phyloP scores from a whole-genome alignment of 2,329 filamentous ascomycete genomes.

The Talaromyces sp. region DNA sequence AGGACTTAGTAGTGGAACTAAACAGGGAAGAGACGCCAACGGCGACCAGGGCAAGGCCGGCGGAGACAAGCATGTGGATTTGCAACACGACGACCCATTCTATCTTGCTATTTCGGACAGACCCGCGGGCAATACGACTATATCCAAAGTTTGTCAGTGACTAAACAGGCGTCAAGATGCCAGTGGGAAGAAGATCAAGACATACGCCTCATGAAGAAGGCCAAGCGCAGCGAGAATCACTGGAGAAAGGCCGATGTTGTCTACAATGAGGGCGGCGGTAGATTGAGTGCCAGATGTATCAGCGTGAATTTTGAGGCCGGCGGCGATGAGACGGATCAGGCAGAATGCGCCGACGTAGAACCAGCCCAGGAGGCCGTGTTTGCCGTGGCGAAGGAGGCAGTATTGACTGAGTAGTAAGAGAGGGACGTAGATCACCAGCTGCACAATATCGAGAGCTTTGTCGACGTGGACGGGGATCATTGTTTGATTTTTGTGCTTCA shows the following conservation, averaged over 20 bases:
- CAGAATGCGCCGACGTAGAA: constrained; percentile 3
- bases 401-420: neutral
- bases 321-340: constrained; percentile 4
- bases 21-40: neutral
- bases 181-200: neutral
- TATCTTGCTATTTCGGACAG: constrained; percentile 1
- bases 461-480: constrained; percentile 2
- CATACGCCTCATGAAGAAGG: constrained; percentile 6
- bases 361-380: constrained; percentile 3
- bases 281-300: neutral
- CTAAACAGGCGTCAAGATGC: neutral
- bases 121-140: constrained; percentile 3
- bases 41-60: constrained; percentile 6
- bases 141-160: neutral
- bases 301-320: constrained; percentile 2
- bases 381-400: constrained; percentile 4
- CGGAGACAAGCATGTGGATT: constrained; percentile 7
- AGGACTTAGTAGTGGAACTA: neutral
- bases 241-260: constrained; percentile 8
- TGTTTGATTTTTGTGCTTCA: neutral
- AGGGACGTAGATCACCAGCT: constrained; percentile 3
- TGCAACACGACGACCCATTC: constrained; percentile 9
- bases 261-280: neutral
- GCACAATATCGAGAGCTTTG: neutral
- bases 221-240: constrained; percentile 4